These are phyloP conservation scores for Tubosaeta sp. DNA, from an alignment of 768 basidiomycete species.

Conservation along the genomic window DNA sequence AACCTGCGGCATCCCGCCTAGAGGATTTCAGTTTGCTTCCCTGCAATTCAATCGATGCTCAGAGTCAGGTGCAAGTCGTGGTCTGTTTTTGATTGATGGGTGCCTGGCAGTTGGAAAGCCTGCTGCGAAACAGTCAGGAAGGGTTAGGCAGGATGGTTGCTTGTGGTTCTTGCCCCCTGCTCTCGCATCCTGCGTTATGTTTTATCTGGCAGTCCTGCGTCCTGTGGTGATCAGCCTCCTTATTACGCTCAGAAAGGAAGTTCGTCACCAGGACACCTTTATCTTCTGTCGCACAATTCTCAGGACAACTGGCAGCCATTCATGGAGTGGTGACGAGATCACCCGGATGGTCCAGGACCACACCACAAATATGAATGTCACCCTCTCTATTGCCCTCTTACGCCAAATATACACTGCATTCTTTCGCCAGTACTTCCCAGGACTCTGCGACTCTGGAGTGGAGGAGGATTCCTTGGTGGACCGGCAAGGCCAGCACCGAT, in stretches of 20 bases:
- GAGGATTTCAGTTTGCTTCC: not conserved
- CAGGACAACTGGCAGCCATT: not conserved
- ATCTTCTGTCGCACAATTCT: not conserved
- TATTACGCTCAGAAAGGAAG: not conserved
- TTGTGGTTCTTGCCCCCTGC: not conserved
- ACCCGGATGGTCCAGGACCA: not conserved
- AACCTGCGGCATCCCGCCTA: not conserved
- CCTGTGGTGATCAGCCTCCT: not conserved
- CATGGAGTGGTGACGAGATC: not conserved
- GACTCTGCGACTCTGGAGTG: not conserved
- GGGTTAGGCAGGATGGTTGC: not conserved
- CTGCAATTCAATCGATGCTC: not conserved
- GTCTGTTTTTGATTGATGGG: conserved; percentile 1
- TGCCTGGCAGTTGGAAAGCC: not conserved
- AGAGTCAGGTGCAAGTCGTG: not conserved
- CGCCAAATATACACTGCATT: not conserved
- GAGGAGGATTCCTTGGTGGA: not conserved
- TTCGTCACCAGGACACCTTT: not conserved
- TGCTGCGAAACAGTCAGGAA: not conserved
- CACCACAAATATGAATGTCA: not conserved
- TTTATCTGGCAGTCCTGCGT: not conserved
- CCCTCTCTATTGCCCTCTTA: not conserved
- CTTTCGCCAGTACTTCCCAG: not conserved
- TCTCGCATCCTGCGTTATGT: not conserved
- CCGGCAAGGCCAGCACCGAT: not conserved